phyloP scores from a whole-genome alignment of 2,329 filamentous ascomycete genomes.

The Chlorencoelia australis region DNA sequence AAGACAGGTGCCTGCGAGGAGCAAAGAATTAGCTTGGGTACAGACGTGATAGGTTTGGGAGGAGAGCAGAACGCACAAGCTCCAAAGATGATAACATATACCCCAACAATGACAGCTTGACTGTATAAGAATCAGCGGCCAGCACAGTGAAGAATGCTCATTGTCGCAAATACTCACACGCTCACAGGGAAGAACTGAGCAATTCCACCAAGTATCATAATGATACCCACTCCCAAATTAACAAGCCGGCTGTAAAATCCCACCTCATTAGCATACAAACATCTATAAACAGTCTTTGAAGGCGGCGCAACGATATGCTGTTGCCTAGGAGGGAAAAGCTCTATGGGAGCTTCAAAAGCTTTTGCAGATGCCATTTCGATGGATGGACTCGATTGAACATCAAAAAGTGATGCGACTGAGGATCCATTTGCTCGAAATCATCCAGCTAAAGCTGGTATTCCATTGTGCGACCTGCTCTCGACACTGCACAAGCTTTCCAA shows the following conservation, averaged over 20 bases:
- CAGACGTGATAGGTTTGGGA: constrained; percentile 2
- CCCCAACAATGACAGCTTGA: constrained; percentile 65
- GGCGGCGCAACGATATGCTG: constrained; percentile 9
- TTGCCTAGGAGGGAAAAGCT: constrained; percentile 7
- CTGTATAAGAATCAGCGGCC: constrained; percentile 30
- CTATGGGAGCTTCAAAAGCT: no score
- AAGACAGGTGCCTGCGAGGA: constrained; percentile 49
- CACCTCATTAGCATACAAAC: constrained; percentile 21
- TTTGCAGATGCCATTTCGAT: no score
- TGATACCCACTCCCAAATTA: constrained; percentile 77
- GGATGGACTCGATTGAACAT: constrained; percentile 2
- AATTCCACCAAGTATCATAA: constrained; percentile 81
- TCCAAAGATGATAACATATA: constrained; percentile 88
- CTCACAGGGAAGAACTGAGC: constrained; percentile 49
- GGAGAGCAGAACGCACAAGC: constrained; percentile 45
- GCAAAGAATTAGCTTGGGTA: constrained; percentile 13
- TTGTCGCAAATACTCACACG: constrained; percentile 10
- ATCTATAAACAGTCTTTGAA: not conserved
- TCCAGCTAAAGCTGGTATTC: not conserved
- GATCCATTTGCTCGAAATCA: not conserved
- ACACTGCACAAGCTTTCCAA: not conserved
- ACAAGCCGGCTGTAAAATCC: constrained; percentile 65
- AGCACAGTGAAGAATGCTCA: not conserved
- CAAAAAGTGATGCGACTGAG: not conserved
- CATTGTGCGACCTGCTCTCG: not conserved